Evolutionary conservation across 805 yeast species (phyloP), one percentile per base, ranked within the genome.

Genomic region (Komagataella pastoris): DNA sequence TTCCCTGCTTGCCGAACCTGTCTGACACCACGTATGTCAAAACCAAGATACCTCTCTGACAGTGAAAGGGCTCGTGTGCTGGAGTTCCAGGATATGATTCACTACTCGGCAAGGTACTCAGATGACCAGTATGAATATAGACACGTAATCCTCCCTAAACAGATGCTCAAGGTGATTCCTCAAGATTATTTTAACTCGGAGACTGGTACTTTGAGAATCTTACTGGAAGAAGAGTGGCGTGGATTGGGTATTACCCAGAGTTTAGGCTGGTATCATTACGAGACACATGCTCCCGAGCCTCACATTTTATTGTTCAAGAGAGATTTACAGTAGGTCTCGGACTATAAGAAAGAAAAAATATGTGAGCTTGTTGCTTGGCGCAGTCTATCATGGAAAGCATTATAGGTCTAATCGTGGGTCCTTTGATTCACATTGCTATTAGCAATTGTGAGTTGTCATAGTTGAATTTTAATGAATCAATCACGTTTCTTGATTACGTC

Each of bases 281-380:
- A 93, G 62, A 90, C 96, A 46, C 99, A 93, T 65, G 86, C 98
- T 1, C 99, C 99, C 47, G 99, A 93, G 67, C 99, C 99, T 23
- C 99, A 93, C 64, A 93, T 93, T 54, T 71, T 93, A 55, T 73
- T 93, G 54, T 93, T 93, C 70, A 85, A 85, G 68, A 76, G 90
- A 61, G 79, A 86, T 17, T 71, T 78, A 47, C 40, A 30, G 40
- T 30, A 30, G 40, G 4, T 8, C 14, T 30, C n/a, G 14, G 40
- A 10, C 8, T 10, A 30, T 30, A 4, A 30, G 4, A 10, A 8
- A 30, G 40, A 14, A 14, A 30, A 30, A 7, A 30, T 30, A 10
- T 30, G 14, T 30, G 50, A n/a, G 17, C 17, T n/a, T 17, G 24
- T 30, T 49, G 18, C 24, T 49, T 36, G 30, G 23, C 17, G 17